Base-by-base conservation (phyloP, 345 rosid species). In the Rhodamnia rubescens region DNA sequence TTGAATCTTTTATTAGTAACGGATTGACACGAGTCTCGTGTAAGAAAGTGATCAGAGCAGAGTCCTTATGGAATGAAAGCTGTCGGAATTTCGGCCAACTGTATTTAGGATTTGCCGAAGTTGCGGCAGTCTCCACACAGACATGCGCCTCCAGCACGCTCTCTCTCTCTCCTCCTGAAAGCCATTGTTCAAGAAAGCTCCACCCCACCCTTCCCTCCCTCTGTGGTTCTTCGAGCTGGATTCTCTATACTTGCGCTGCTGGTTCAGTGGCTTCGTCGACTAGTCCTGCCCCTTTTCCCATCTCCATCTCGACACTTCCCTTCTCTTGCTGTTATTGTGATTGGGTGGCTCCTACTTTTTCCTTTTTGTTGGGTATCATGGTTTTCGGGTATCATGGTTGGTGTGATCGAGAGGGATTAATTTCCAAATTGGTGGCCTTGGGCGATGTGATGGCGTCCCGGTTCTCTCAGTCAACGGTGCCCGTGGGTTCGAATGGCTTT, bases 401-500 rank as follows among this genome's bases (percentile, higher is more conserved):
- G 55, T 50, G 24, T 24, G 4, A 21, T 50, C 49, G 74, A 53
- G 51, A 18, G 83, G 82, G 83, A 11, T 74, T 75, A 27, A 22
- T 84, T 32, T 53, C 89, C 88, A 91, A 90, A 95, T 97, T 94
- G 91, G 95, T 95, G 99, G 98, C 98, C 92, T 93, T 95, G 90
- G 98, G 97, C 53, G 98, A 95, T 91, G 92, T 95, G 92, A 95
- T 95, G 99, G 97, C 93, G 85, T 95, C 97, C 83, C 90, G 97
- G 90, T 94, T 94, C 91, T 93, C 98, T 29, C 98, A 95, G 85
- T 93, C 98, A 74, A 86, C 94, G 85, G 92, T 91, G 84, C 89
- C 94, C 36, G 85, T 92, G 61, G 93, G 90, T 32, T 91, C 96
- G 42, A 93, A 90, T 85, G 96, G 94, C 90, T 89, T 87, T 32